Conservation (phyloP, 495 filamentous ascomycete genomes). For the Massariosphaeria phaeospora region DNA sequence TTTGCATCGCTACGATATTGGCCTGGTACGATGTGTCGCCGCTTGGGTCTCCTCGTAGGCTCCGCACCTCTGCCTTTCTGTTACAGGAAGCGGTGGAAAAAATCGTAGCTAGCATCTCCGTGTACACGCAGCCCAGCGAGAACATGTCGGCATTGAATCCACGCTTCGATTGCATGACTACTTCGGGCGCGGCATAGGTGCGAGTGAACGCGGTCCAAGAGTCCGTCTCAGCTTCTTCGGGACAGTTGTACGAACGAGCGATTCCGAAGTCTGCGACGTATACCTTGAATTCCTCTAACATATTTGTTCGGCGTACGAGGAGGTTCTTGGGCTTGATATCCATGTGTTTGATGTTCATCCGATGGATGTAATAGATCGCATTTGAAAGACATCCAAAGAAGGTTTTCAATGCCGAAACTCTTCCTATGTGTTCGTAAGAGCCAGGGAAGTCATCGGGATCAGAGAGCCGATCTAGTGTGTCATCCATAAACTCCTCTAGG, state of each 20-base stretch:
- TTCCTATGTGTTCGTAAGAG: too few relatives aligned
- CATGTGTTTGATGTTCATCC: slow-evolving; percentile 5
- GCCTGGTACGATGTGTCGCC: slow-evolving; percentile 1
- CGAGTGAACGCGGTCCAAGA: slow-evolving; percentile 17
- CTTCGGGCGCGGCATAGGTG: slow-evolving; percentile 26
- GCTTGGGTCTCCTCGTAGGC: neutral
- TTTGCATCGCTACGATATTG: neutral
- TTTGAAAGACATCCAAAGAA: slow-evolving; percentile 16
- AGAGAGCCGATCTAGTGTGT: neutral
- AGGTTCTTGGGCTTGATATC: slow-evolving; percentile 24
- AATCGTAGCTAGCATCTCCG: slow-evolving; percentile 19
- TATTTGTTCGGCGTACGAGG: slow-evolving; percentile 5
- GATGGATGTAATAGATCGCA: slow-evolving; percentile 2
- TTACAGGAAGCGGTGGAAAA: too few relatives aligned
- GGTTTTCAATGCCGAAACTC: neutral
- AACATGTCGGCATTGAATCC: slow-evolving; percentile 22
- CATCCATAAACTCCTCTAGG: slow-evolving; percentile 23
- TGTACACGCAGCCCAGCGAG: slow-evolving; percentile 20
- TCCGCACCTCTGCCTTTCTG: neutral
- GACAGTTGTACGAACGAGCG: slow-evolving; percentile 21
- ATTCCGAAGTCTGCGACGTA: slow-evolving; percentile 33
- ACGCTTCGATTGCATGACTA: slow-evolving; percentile 8
- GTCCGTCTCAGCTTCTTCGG: slow-evolving; percentile 16
- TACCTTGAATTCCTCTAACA: slow-evolving; percentile 13
- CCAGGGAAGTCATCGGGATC: neutral